A percentile compares a stretch with the other conserved stretches of the same genome.
Conservation (phyloP, 208 protist species). For the Leishmania braziliensis region DNA sequence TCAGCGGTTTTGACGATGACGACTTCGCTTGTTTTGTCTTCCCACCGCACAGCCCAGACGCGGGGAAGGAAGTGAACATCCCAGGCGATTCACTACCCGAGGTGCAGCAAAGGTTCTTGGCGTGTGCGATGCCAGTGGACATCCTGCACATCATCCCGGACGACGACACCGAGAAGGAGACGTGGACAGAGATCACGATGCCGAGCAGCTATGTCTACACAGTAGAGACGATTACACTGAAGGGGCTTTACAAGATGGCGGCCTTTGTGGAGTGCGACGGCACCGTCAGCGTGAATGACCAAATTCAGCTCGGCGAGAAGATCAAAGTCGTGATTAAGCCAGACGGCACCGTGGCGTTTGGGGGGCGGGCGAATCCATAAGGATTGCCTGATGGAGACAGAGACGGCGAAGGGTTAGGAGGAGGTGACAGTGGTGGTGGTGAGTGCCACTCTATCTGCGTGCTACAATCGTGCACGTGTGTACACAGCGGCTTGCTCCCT, state of each 20-base stretch:
- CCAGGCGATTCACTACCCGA: conserved; percentile 72
- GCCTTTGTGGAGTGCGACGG: conserved; percentile 88
- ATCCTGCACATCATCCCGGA: conserved; percentile 83
- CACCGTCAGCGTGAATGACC: conserved; percentile 82
- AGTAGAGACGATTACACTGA: conserved; percentile 84
- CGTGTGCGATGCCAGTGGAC: conserved; percentile 87
- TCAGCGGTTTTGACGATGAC: conserved; percentile 92
- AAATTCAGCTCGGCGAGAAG: conserved; percentile 83
- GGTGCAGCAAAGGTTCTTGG: conserved; percentile 83
- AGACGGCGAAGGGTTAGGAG: not conserved
- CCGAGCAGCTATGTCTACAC: conserved; percentile 87
- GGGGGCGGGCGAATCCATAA: conserved; percentile 62
- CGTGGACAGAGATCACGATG: conserved; percentile 85
- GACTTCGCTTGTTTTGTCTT: conserved; percentile 91
- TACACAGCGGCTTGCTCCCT: not conserved
- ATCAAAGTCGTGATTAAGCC: conserved; percentile 86
- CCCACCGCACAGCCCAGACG: conserved; percentile 77
- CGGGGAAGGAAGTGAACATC: conserved; percentile 83
- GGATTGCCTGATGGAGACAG: too few species aligned
- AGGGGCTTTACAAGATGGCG: conserved; percentile 90
- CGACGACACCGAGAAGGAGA: conserved; percentile 67
- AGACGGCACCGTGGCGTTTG: conserved; percentile 87
- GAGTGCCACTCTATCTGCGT: not conserved
- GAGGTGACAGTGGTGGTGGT: not conserved
- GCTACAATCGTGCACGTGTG: not conserved